Percentiles rank a stretch among this genome's conserved stretches.
These are phyloP conservation scores for Gonapodya sp. DNA, from an alignment of 192 early-diverging fungal species.

Conservation along the genomic window DNA sequence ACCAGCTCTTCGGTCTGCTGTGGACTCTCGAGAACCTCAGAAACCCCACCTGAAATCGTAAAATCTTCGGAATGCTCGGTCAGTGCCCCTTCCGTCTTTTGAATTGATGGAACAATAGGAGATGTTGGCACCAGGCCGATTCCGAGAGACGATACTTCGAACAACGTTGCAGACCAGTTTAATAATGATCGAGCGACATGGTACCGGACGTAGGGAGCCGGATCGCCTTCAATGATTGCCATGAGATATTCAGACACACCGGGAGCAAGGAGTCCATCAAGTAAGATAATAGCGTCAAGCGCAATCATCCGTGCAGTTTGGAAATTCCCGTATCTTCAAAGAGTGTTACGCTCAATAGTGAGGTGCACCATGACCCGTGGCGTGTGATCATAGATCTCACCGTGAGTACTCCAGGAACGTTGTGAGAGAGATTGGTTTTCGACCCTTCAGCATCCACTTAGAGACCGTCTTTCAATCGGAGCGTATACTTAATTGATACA, in stretches of 20 bases:
- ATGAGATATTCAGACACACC: conserved; percentile 42
- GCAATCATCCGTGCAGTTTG: conserved; percentile 57
- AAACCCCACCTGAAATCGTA: background rate
- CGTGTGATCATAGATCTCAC: conserved; percentile 19
- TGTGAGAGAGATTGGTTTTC: conserved; percentile 54
- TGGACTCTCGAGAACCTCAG: background rate
- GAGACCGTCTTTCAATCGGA: conserved; percentile 35
- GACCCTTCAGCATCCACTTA: conserved; percentile 55
- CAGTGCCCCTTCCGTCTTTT: too few relatives aligned
- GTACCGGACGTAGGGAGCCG: conserved; percentile 47
- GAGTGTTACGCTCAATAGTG: background rate
- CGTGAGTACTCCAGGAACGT: conserved; percentile 63
- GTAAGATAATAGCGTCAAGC: conserved; percentile 63
- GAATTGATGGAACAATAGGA: too few relatives aligned
- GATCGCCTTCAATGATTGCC: conserved; percentile 50
- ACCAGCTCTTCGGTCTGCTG: background rate
- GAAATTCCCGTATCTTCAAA: conserved; percentile 51
- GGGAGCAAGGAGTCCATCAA: conserved; percentile 47
- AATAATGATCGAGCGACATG: conserved; percentile 38
- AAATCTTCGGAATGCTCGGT: too few relatives aligned
- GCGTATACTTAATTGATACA: too few relatives aligned
- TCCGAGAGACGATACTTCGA: too few relatives aligned
- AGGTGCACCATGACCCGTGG: conserved; percentile 10
- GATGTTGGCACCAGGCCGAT: too few relatives aligned
- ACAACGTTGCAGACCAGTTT: conserved; percentile 13